Conservation (phyloP, 345 rosid species). For the Euphorbia pulcherrima region DNA sequence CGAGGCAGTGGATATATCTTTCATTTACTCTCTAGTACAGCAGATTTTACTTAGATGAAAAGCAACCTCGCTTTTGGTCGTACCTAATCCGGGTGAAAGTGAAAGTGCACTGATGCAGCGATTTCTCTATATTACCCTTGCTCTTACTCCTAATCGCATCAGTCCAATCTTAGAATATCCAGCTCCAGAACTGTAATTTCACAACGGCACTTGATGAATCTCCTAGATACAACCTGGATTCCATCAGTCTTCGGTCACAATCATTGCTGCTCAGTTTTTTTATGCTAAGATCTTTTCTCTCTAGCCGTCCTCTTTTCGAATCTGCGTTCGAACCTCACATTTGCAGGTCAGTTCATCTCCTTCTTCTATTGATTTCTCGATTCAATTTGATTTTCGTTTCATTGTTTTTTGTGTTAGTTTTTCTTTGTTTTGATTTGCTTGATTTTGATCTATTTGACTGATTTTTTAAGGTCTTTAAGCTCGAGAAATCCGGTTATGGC, state of each 20-base stretch:
- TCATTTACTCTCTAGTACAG: no score
- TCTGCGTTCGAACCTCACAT: not conserved
- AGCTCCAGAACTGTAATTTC: not conserved
- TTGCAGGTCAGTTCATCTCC: not conserved
- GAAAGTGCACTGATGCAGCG: not conserved
- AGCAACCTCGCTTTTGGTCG: no score
- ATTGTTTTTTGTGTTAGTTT: not conserved
- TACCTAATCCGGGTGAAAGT: no score
- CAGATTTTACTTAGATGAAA: no score
- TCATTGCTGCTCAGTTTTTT: not conserved
- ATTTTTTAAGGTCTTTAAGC: constrained; percentile 28
- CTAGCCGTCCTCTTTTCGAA: not conserved
- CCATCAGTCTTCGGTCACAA: not conserved
- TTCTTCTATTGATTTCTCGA: not conserved
- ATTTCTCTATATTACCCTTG: not conserved
- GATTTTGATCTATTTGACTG: not conserved
- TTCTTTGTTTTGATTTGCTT: not conserved
- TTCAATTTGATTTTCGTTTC: not conserved
- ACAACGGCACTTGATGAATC: not conserved
- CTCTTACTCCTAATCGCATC: not conserved
- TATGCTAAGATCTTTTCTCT: not conserved
- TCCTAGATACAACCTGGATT: not conserved
- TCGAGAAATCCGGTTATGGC: constrained; percentile 43
- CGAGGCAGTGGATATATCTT: no score
- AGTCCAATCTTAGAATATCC: not conserved